Percentiles rank a stretch among this genome's conserved stretches.
Evolutionary conservation across 2,329 filamentous ascomycete species (phyloP).

Genomic region (Arthroderma sp.): DNA sequence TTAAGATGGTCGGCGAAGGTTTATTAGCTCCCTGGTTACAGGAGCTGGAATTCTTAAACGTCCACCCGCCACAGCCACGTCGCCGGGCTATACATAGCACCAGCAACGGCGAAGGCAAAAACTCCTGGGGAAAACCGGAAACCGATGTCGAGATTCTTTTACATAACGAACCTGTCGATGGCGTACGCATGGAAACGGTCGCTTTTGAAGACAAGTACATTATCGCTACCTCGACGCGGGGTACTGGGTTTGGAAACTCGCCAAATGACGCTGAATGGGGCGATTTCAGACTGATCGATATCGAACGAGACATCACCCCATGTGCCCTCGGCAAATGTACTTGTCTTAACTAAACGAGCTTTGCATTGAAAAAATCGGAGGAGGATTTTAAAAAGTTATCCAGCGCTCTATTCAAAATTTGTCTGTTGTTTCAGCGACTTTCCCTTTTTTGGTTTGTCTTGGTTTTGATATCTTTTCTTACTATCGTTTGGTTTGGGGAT

Average conservation of each 20-base stretch:
- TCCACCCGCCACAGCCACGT: conserved; percentile 21
- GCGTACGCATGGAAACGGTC: conserved; percentile 45
- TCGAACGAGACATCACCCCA: conserved; percentile 32
- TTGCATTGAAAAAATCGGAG: too few relatives aligned
- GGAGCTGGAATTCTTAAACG: conserved; percentile 47
- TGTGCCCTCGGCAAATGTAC: conserved; percentile 29
- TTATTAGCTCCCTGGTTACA: conserved; percentile 48
- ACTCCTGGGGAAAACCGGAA: conserved; percentile 25
- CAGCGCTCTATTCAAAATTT: too few relatives aligned
- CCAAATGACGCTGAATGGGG: conserved; percentile 21
- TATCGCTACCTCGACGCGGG: conserved; percentile 41
- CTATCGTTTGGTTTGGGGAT: too few relatives aligned
- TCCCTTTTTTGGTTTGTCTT: too few relatives aligned
- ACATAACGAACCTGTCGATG: conserved; percentile 32
- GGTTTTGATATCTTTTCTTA: too few relatives aligned
- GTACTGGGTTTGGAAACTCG: conserved; percentile 10
- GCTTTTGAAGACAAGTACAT: conserved; percentile 47
- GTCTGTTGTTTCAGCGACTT: too few relatives aligned
- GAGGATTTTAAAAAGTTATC: too few relatives aligned
- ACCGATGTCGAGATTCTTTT: conserved; percentile 37
- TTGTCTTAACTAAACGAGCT: background rate
- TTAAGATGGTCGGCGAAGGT: conserved; percentile 53
- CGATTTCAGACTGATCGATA: conserved; percentile 31
- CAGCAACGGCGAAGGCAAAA: background rate
- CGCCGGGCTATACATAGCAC: background rate